phyloP scores from a whole-genome alignment of 495 filamentous ascomycete species.

The Beverwykella pulmonaria region DNA sequence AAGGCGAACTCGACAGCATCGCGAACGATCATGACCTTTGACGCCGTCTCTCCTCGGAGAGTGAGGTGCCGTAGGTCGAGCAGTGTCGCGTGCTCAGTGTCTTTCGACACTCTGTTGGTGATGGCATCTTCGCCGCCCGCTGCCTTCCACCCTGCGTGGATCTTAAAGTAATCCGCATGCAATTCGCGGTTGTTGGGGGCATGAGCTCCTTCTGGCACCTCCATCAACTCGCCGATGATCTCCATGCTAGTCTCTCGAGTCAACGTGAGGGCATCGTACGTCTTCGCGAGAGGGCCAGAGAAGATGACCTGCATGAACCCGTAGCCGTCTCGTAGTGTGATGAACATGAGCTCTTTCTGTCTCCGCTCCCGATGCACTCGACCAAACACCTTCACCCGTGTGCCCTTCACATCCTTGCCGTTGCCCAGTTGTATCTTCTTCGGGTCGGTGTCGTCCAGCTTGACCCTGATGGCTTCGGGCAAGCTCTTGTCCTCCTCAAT shows the following conservation, averaged over 20 bases:
- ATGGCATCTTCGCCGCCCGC: constrained; percentile 91
- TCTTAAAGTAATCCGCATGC: constrained; percentile 89
- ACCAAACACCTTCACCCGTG: constrained; percentile 79
- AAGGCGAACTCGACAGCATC: constrained; percentile 83
- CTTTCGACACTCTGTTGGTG: constrained; percentile 81
- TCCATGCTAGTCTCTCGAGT: constrained; percentile 87
- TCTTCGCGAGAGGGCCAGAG: constrained; percentile 81
- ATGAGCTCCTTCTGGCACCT: constrained; percentile 74
- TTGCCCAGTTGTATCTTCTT: constrained; percentile 46
- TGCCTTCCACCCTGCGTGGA: constrained; percentile 69
- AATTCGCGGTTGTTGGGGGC: constrained; percentile 90
- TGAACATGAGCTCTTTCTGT: constrained; percentile 87
- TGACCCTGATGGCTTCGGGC: constrained; percentile 74
- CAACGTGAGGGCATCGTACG: constrained; percentile 86
- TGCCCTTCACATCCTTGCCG: constrained; percentile 58
- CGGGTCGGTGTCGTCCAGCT: constrained; percentile 59
- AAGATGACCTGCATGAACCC: constrained; percentile 89
- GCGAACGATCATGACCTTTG: constrained; percentile 89
- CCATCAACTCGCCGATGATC: constrained; percentile 84
- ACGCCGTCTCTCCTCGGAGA: constrained; percentile 84
- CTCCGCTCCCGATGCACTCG: constrained; percentile 80
- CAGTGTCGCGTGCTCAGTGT: constrained; percentile 80
- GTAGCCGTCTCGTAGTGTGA: constrained; percentile 86
- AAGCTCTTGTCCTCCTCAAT: constrained; percentile 80
- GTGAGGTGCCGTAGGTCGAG: constrained; percentile 89